A percentile compares a stretch with the other conserved stretches of the same genome.
Conservation (phyloP, 345 rosid species). For the Populus euphratica region DNA sequence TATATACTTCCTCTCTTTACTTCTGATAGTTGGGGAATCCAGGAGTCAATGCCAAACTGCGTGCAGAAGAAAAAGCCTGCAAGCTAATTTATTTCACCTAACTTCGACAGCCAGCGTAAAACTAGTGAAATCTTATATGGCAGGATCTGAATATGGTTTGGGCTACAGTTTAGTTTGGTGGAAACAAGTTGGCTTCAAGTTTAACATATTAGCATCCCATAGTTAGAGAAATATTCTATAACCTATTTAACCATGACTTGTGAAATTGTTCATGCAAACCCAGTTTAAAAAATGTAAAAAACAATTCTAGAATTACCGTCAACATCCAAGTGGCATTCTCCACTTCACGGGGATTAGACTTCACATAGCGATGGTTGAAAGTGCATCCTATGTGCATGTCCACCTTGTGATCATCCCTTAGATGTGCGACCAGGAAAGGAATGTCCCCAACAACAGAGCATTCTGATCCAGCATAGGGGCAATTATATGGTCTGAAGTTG, state of each 20-base stretch:
- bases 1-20: neutral
- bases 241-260: neutral
- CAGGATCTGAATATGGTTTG: neutral
- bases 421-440: slow-evolving; percentile 66
- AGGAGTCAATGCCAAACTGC: neutral
- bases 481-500: slow-evolving; percentile 69
- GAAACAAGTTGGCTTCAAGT: neutral
- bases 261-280: neutral
- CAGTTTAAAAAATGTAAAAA: neutral
- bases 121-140: neutral
- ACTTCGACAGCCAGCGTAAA: neutral
- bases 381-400: slow-evolving; percentile 79
- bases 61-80: neutral
- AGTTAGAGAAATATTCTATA: neutral
- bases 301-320: slow-evolving; percentile 13
- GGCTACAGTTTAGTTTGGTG: neutral
- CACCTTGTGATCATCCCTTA: slow-evolving; percentile 79
- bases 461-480: slow-evolving; percentile 82
- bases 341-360: slow-evolving; percentile 76
- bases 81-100: neutral
- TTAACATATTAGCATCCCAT: neutral
- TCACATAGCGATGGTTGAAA: slow-evolving; percentile 77
- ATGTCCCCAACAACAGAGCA: slow-evolving; percentile 61
- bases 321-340: slow-evolving; percentile 83
- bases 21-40: neutral